Percentiles rank a stretch among this genome's conserved stretches.
These are phyloP conservation scores for Taiozyma sp. DNA, from an alignment of 1,139 yeast species.

Conservation along the genomic window DNA sequence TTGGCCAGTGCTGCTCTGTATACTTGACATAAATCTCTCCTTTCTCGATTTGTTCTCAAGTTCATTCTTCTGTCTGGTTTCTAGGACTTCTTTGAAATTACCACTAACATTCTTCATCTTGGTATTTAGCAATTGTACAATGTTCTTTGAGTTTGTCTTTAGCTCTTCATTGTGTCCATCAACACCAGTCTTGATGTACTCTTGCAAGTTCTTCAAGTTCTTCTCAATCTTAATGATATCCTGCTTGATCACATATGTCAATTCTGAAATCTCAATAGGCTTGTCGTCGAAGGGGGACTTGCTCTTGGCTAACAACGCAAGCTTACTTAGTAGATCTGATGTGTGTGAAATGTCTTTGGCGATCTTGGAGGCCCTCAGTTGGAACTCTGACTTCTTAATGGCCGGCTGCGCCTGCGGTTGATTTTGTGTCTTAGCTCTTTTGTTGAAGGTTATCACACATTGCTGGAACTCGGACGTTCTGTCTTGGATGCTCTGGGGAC, in stretches of 20 bases:
- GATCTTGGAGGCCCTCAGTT: constrained; percentile 71
- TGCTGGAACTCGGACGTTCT: constrained; percentile 84
- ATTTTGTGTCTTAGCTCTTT: constrained; percentile 37
- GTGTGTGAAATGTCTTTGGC: constrained; percentile 88
- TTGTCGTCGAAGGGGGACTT: constrained; percentile 94
- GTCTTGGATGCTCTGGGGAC: constrained; percentile 46
- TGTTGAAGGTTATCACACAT: constrained; percentile 68
- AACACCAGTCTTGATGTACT: constrained; percentile 42
- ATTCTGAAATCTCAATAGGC: constrained; percentile 89
- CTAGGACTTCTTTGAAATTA: constrained; percentile 83
- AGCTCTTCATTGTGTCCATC: constrained; percentile 26
- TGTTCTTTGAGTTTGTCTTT: constrained; percentile 71
- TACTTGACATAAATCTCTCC: constrained; percentile 67
- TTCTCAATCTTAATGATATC: constrained; percentile 85
- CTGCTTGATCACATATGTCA: constrained; percentile 89
- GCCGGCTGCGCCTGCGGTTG: constrained; percentile 22
- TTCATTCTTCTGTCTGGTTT: constrained; percentile 81
- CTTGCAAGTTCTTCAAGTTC: constrained; percentile 61
- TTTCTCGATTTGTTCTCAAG: constrained; percentile 75
- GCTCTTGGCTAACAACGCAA: constrained; percentile 80
- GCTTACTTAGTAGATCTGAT: constrained; percentile 75
- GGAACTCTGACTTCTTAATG: constrained; percentile 59
- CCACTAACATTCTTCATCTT: constrained; percentile 91
- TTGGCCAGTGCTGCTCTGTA: constrained; percentile 26
- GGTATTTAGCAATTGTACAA: constrained; percentile 78